Evolutionary conservation across 2,329 filamentous ascomycete genomes (phyloP), one percentile per base, ranked within the genome.

Genomic region (Thelonectria discophora): DNA sequence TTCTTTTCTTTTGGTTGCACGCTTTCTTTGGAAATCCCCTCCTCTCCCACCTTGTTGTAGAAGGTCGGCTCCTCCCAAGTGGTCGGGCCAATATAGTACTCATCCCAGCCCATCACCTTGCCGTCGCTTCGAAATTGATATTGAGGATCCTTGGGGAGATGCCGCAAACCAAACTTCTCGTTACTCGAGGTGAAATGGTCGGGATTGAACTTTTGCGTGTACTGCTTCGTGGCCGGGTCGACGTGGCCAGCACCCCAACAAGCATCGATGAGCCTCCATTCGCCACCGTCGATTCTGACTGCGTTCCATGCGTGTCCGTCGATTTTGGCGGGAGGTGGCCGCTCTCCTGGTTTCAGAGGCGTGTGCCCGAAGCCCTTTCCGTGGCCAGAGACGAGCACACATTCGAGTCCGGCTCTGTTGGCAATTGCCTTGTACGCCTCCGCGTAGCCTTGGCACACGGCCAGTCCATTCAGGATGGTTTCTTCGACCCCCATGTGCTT

Each of bases 391-490:
- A 97, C 82, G 1, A 94, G 85, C 5, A 93, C 78, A 62, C 88
- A 90, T 73, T 97, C 89, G 1, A 99, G 80, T 0, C 94, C 94
- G 8, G 91, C 92, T 64, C 91, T 87, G 32, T 86, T 83, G 10
- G 93, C 94, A 53, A 99, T 86, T 5, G 88, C 88, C 57, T 89
- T 85, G 75, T 93, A 98, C 3, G 96, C 85, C 27, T 88, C 88
- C 11, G 94, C 94, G 72, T 97, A 98, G 1, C 95, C 95, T 75
- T 93, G 90, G 72, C 95, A 99, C 11, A 99, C 95, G 13, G 93
- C 94, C 59, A 91, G 82, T 32, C 95, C 95, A 15, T 85, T 85
- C 30, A 88, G 84, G 11, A 98, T 86, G 1, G 91, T 94, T 32
- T 89, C 87, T 34, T 88, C 86, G 0, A 93, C 90, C 0, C 88